Evolutionary conservation across 306 rosid species (phyloP).

Genomic region (Calophaca sinica): DNA sequence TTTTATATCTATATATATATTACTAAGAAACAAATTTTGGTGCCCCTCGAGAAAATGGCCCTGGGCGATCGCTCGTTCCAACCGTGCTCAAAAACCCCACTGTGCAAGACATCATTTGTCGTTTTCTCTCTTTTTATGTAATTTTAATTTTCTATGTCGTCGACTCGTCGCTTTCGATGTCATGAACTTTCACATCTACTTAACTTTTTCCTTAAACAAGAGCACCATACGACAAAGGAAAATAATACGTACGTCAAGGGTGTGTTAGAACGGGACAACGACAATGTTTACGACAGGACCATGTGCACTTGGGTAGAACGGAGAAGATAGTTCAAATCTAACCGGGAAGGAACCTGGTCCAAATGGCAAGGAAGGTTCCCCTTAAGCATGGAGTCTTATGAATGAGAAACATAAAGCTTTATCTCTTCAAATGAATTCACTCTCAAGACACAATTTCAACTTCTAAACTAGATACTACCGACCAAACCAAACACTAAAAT

Average conservation of each 20-base stretch:
- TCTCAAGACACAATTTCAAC: no score
- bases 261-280: constrained; percentile 16
- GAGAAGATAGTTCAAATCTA: not conserved
- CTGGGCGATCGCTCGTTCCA: no score
- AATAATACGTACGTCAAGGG: constrained; percentile 22
- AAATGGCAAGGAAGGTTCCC: not conserved
- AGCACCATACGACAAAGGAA: constrained; percentile 40
- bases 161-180: constrained; percentile 42
- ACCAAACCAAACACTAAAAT: no score
- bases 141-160: constrained; percentile 15
- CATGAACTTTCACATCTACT: not conserved
- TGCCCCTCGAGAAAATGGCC: no score
- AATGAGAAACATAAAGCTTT: not conserved
- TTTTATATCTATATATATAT: no score
- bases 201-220: not conserved
- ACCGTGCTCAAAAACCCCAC: no score
- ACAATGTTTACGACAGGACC: constrained; percentile 12
- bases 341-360: no score
- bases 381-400: not conserved
- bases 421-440: no score
- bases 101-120: constrained; percentile 33
- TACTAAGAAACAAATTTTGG: no score
- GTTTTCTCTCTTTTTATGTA: constrained; percentile 10
- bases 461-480: no score
- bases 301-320: not conserved